These are phyloP conservation scores for Trichoderma koningii DNA, from an alignment of 2,329 filamentous ascomycete genomes.

Conservation along the genomic window DNA sequence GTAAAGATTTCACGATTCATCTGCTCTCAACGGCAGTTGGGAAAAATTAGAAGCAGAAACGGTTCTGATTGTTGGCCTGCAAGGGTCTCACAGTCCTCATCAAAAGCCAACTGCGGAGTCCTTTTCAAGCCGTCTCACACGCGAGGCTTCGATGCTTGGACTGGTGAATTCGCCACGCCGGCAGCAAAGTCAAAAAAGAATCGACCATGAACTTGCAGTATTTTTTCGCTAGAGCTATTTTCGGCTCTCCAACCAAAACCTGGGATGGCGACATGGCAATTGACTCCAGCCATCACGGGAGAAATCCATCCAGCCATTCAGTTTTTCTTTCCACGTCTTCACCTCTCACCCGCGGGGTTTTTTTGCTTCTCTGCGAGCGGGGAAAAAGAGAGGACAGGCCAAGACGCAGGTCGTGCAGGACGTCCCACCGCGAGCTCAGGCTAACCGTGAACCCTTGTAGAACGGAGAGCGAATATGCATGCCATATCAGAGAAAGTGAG, in stretches of 20 bases:
- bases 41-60: not conserved
- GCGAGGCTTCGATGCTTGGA: not conserved
- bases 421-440: constrained; percentile 17
- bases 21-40: not conserved
- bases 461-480: constrained; percentile 5
- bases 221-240: not conserved
- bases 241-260: constrained; percentile 4
- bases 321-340: not conserved
- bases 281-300: constrained; percentile 8
- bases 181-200: not conserved
- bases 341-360: constrained; percentile 18
- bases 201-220: not conserved
- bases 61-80: too few relatives aligned
- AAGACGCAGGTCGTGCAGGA: constrained; percentile 14
- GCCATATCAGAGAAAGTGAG: constrained; percentile 2
- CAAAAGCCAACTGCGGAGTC: not conserved
- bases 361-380: constrained; percentile 6
- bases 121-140: not conserved
- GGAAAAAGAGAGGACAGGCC: not conserved
- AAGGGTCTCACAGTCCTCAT: not conserved
- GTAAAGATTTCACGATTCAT: not conserved
- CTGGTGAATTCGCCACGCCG: constrained; percentile 1
- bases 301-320: not conserved
- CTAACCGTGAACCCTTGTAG: constrained; percentile 21
- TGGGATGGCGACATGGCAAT: constrained; percentile 6